These are phyloP conservation scores for Termitomyces sp. DNA, from an alignment of 768 basidiomycete genomes.

Conservation along the genomic window DNA sequence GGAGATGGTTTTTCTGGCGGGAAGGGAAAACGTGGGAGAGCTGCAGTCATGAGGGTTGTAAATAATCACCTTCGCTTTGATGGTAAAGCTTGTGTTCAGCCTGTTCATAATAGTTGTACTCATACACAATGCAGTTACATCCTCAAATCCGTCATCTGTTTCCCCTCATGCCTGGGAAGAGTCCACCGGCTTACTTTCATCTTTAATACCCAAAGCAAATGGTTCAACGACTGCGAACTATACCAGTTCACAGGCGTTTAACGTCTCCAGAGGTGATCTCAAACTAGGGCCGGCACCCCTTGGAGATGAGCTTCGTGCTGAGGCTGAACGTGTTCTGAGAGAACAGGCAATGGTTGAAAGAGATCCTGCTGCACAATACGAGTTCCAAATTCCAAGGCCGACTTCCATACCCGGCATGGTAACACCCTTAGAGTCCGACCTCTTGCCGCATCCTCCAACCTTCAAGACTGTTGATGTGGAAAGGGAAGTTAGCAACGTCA, in stretches of 20 bases:
- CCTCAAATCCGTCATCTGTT: conserved; percentile 62
- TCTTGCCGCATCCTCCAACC: conserved; percentile 75
- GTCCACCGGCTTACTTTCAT: conserved; percentile 77
- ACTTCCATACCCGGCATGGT: conserved; percentile 49
- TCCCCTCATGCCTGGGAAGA: conserved; percentile 77
- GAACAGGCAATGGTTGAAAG: conserved; percentile 80
- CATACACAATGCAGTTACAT: conserved; percentile 51
- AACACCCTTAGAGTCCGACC: conserved; percentile 65
- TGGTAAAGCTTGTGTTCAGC: conserved; percentile 45
- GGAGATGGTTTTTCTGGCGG: conserved; percentile 80
- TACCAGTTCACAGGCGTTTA: conserved; percentile 70
- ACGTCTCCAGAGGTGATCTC: conserved; percentile 68
- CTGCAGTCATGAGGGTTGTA: conserved; percentile 89
- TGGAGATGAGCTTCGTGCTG: conserved; percentile 73
- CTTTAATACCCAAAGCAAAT: conserved; percentile 64
- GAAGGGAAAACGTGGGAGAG: conserved; percentile 79
- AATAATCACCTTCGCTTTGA: conserved; percentile 92
- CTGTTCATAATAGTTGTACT: conserved; percentile 11
- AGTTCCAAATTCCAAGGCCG: conserved; percentile 52
- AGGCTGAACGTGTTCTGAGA: conserved; percentile 74
- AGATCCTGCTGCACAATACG: conserved; percentile 64
- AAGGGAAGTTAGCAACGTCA: conserved; percentile 84
- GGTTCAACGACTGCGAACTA: conserved; percentile 42
- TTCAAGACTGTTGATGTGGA: conserved; percentile 88
- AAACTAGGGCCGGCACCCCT: conserved; percentile 85